phyloP scores from a whole-genome alignment of 2,329 filamentous ascomycete species.

The Dothistroma septosporum region DNA sequence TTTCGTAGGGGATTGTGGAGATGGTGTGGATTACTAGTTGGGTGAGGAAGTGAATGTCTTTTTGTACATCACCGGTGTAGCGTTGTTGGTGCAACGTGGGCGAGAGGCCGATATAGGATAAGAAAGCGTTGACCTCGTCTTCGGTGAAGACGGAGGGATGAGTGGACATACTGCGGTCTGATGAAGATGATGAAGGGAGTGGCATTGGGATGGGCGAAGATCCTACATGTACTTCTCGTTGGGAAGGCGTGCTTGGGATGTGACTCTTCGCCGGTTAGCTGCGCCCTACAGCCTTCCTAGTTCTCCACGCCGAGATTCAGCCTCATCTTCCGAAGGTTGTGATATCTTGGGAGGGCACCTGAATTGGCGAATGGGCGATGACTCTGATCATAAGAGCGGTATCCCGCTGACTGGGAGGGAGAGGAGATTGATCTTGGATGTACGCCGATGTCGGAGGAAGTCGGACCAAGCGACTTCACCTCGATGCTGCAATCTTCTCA shows the following conservation, averaged over 20 bases:
- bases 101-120: conserved; percentile 15
- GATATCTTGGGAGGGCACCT: neutral
- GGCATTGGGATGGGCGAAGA: neutral
- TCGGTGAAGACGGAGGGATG: conserved; percentile 7
- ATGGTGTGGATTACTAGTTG: conserved; percentile 30
- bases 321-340: neutral
- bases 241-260: neutral
- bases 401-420: too few species aligned
- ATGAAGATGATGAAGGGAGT: too few species aligned
- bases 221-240: neutral
- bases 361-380: neutral
- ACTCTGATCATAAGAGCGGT: too few species aligned
- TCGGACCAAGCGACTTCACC: neutral
- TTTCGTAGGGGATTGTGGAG: conserved; percentile 52
- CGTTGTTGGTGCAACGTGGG: conserved; percentile 5
- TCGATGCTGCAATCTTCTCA: neutral
- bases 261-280: neutral
- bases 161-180: neutral
- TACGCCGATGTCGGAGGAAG: neutral
- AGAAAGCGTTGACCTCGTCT: conserved; percentile 9
- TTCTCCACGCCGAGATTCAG: neutral
- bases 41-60: conserved; percentile 14
- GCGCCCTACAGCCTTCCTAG: neutral
- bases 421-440: neutral
- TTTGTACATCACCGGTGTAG: conserved; percentile 6